Evolutionary conservation across 2,329 filamentous ascomycete species (phyloP), one percentile per base, ranked within the genome.

Genomic region (Akanthomyces uredinophilus): DNA sequence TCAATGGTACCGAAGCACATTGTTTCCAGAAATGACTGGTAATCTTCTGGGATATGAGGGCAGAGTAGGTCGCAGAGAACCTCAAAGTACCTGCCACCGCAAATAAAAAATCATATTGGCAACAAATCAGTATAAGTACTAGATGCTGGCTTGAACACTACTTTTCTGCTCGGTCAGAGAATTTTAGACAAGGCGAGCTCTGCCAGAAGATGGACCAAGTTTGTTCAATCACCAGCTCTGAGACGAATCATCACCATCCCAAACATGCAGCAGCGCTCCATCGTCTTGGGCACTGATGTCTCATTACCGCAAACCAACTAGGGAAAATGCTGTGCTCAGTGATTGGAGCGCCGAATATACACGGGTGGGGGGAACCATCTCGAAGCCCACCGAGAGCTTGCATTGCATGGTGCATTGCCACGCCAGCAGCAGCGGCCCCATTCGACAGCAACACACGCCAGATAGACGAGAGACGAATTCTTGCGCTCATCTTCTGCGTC

Each of bases 331-430:
- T 29, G 27, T 29, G 27, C 27, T 29, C 27, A 29, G 27, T 29
- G 27, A 16, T 32, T 43, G 37, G 52, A 13, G n/a, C 14, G 13
- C 18, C 13, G 41, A 37, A 47, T 14, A 32, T 44, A 24, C 24
- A 22, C 22, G 14, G 20, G 20, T 7, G 51, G 20, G n/a, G 22
- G 11, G 13, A 56, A 6, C 27, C 27, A 29, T 29, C 27, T 35
- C 32, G 7, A 35, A 35, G 32, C 39, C 20, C 16, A 5, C 39
- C 39, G 41, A 35, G 35, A n/a, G 27, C 27, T 29, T 49, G 43
- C 54, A 57, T 43, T 47, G 54, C 54, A 47, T 57, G 43, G 41
- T 57, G 54, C 54, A 57, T 47, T 29, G 43, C 29, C 20, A 47
- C 32, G 43, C 54, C 54, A 47, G 43, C 43, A 57, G 29, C 29